Conservation (phyloP, 805 yeast species). For the Saccharomyces mikatae region DNA sequence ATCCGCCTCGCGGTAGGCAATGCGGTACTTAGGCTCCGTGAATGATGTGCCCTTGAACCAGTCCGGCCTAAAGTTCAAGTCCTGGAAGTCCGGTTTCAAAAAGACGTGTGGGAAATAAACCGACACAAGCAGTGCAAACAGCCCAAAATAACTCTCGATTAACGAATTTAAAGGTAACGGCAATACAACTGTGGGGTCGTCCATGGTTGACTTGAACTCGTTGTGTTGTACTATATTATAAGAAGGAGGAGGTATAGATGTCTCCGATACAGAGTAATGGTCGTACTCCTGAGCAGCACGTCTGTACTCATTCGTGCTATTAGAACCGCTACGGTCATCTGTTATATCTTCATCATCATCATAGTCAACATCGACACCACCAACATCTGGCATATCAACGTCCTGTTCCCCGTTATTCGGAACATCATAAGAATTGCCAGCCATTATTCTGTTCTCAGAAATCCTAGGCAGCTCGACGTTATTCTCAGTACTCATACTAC, state of each 20-base stretch:
- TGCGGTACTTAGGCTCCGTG: slow-evolving; percentile 6
- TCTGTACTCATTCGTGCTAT: neutral
- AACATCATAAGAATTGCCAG: neutral
- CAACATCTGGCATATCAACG: slow-evolving; percentile 3
- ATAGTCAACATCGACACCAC: neutral
- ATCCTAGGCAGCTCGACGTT: neutral
- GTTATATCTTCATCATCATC: neutral
- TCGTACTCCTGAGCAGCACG: neutral
- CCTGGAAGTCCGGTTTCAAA: slow-evolving; percentile 19
- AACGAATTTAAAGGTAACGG: slow-evolving; percentile 21
- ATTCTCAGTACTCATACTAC: neutral
- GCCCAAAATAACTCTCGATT: slow-evolving; percentile 25
- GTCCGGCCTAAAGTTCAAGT: slow-evolving; percentile 15
- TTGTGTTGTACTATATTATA: slow-evolving; percentile 4
- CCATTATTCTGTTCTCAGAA: slow-evolving; percentile 1
- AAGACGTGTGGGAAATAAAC: slow-evolving; percentile 20
- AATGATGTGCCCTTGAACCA: slow-evolving; percentile 21
- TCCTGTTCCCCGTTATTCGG: neutral
- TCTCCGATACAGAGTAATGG: neutral
- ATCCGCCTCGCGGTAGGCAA: slow-evolving; percentile 4
- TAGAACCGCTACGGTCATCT: neutral
- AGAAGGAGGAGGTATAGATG: slow-evolving; percentile 2
- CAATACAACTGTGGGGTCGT: slow-evolving; percentile 21
- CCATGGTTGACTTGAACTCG: slow-evolving; percentile 4
- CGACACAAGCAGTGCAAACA: slow-evolving; percentile 20